phyloP scores from a whole-genome alignment of 2,329 filamentous ascomycete genomes.

The Anisogramma anomala region DNA sequence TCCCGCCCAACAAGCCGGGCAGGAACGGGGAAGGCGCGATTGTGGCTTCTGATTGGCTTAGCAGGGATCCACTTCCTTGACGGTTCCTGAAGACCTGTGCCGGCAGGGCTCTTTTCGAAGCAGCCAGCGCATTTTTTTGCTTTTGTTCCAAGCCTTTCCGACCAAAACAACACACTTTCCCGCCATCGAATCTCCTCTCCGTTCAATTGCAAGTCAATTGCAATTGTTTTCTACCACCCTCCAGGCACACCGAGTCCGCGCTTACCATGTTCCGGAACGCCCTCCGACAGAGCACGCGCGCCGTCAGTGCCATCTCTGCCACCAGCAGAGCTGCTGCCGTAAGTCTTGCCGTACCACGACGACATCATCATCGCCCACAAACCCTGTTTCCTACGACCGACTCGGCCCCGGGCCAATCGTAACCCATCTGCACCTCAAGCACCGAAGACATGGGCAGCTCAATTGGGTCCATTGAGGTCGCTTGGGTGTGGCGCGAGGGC shows the following conservation, averaged over 20 bases:
- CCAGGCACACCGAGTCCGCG: conserved; percentile 41
- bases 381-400: conserved; percentile 24
- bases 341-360: conserved; percentile 45
- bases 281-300: conserved; percentile 91
- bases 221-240: conserved; percentile 48
- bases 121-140: conserved; percentile 9
- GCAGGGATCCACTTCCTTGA: background rate
- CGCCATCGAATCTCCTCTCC: conserved; percentile 48
- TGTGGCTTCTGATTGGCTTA: conserved; percentile 14
- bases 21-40: background rate
- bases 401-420: conserved; percentile 36
- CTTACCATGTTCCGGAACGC: conserved; percentile 91
- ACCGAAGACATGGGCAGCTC: conserved; percentile 22
- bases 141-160: conserved; percentile 16
- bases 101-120: background rate
- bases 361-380: conserved; percentile 11
- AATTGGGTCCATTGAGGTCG: conserved; percentile 25
- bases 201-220: conserved; percentile 47
- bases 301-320: conserved; percentile 87
- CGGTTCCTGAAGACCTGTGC: background rate
- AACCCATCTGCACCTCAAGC: conserved; percentile 28
- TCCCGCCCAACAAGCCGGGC: background rate
- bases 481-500: conserved; percentile 22
- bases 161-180: conserved; percentile 25
- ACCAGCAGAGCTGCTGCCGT: conserved; percentile 85